These are phyloP conservation scores for Scedosporium apiospermum DNA, from an alignment of 2,329 filamentous ascomycete species.

Conservation along the genomic window DNA sequence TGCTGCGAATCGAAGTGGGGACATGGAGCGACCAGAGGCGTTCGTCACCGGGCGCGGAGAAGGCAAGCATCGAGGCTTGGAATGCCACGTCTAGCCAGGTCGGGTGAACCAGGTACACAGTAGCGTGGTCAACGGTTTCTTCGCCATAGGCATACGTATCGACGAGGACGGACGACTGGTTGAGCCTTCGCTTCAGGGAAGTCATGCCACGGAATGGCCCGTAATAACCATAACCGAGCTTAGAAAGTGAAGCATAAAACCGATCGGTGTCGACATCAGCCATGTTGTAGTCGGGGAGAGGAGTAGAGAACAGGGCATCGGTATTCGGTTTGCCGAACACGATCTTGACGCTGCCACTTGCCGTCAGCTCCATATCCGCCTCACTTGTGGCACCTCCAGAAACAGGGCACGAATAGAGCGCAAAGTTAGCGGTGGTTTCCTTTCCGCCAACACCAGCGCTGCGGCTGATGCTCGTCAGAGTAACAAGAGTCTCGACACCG, in stretches of 20 bases:
- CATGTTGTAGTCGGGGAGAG: constrained; percentile 11
- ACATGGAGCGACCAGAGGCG: constrained; percentile 20
- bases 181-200: constrained; percentile 9
- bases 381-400: constrained; percentile 6
- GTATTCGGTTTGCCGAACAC: constrained; percentile 12
- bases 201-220: constrained; percentile 12
- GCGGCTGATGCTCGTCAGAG: neutral
- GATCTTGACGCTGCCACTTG: constrained; percentile 12
- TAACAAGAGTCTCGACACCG: neutral
- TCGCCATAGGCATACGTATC: neutral
- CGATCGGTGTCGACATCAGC: constrained; percentile 12
- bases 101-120: constrained; percentile 20
- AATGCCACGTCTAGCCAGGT: constrained; percentile 20
- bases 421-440: neutral
- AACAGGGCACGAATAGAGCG: constrained; percentile 10
- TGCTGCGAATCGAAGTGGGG: constrained; percentile 16
- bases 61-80: constrained; percentile 20
- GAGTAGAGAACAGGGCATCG: constrained; percentile 10
- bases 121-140: neutral
- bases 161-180: neutral
- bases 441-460: neutral
- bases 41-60: constrained; percentile 18
- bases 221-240: constrained; percentile 13
- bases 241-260: constrained; percentile 12
- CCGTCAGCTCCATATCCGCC: constrained; percentile 12